A percentile compares a stretch with the other conserved stretches of the same genome.
Conservation (phyloP, 192 early-diverging fungal species). For the Coemansia aciculifera region DNA sequence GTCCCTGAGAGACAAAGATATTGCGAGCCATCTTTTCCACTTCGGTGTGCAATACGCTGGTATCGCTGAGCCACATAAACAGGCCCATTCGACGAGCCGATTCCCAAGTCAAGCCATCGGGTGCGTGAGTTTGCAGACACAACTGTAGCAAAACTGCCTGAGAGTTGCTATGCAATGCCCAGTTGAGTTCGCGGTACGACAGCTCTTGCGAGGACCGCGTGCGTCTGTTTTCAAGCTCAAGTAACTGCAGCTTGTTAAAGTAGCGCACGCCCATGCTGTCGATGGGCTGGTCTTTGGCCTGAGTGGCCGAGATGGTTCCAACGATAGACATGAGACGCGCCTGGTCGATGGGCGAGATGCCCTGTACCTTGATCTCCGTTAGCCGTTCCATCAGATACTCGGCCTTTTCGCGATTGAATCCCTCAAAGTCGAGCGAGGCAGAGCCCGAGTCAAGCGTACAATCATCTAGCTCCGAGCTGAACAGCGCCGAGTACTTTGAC, state of each 20-base stretch:
- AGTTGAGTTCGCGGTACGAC: slow-evolving; percentile 68
- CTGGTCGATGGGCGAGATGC: slow-evolving; percentile 69
- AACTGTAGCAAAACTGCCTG: slow-evolving; percentile 61
- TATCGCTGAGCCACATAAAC: slow-evolving; percentile 82
- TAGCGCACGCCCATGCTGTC: slow-evolving; percentile 89
- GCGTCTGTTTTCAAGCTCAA: slow-evolving; percentile 58
- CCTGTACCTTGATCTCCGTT: slow-evolving; percentile 47
- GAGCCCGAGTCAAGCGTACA: slow-evolving; percentile 7
- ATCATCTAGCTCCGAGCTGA: slow-evolving; percentile 12
- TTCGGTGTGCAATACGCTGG: slow-evolving; percentile 65
- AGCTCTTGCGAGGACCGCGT: slow-evolving; percentile 51
- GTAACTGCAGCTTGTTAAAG: slow-evolving; percentile 74
- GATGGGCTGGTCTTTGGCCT: slow-evolving; percentile 71
- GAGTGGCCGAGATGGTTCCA: slow-evolving; percentile 57
- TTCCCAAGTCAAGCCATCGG: slow-evolving; percentile 73
- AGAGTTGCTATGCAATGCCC: slow-evolving; percentile 89
- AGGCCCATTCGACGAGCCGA: slow-evolving; percentile 81
- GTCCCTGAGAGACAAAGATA: slow-evolving; percentile 72
- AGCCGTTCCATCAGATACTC: slow-evolving; percentile 44
- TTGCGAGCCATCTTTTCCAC: slow-evolving; percentile 89
- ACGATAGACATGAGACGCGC: slow-evolving; percentile 74
- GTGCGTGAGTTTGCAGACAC: slow-evolving; percentile 43
- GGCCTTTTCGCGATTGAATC: slow-evolving; percentile 46
- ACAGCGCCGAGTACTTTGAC: slow-evolving; percentile 34
- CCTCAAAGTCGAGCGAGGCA: slow-evolving; percentile 31